Percentiles rank a stretch among this genome's conserved stretches.
phyloP scores from a whole-genome alignment of 1,139 yeast species.

The Groenewaldozyma sp. region DNA sequence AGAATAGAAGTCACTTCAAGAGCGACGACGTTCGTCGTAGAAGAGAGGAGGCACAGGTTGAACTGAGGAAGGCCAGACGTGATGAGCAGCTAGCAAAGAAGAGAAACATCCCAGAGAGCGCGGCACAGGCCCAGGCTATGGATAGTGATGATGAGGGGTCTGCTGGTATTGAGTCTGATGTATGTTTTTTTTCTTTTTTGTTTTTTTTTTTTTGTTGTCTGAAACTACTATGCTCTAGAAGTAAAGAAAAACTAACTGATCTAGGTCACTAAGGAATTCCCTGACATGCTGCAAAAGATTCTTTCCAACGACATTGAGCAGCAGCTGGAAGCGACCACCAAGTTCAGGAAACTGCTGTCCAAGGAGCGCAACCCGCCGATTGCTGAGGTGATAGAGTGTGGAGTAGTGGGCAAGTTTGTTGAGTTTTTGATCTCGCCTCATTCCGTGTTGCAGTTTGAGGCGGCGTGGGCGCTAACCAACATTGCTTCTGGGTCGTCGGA shows the following conservation, averaged over 20 bases:
- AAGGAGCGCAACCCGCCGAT: slow-evolving; percentile 98
- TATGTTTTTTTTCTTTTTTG: slow-evolving; percentile 1
- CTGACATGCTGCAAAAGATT: slow-evolving; percentile 76
- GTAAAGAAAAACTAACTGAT: neutral
- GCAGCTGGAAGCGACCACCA: slow-evolving; percentile 82
- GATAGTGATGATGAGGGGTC: slow-evolving; percentile 39
- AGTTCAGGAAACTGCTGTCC: slow-evolving; percentile 86
- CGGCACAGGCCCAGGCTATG: slow-evolving; percentile 31
- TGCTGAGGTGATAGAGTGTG: slow-evolving; percentile 82
- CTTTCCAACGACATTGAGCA: slow-evolving; percentile 67
- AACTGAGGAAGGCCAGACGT: slow-evolving; percentile 89
- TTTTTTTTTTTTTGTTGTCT: slow-evolving; percentile 1
- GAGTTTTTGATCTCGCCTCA: slow-evolving; percentile 71
- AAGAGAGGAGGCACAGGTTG: slow-evolving; percentile 96
- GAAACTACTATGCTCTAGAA: slow-evolving; percentile 4
- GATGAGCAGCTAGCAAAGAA: slow-evolving; percentile 92
- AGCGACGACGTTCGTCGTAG: slow-evolving; percentile 96
- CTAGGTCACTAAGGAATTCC: slow-evolving; percentile 57
- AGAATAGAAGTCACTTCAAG: slow-evolving; percentile 88
- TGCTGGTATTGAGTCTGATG: slow-evolving; percentile 10
- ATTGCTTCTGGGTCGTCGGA: slow-evolving; percentile 93
- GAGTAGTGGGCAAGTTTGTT: slow-evolving; percentile 87
- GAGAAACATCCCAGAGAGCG: slow-evolving; percentile 51
- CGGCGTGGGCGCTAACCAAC: slow-evolving; percentile 98
- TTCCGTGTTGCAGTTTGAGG: slow-evolving; percentile 88